These are phyloP conservation scores for Basipetospora sp. DNA, from an alignment of 2,329 filamentous ascomycete species.

Conservation along the genomic window DNA sequence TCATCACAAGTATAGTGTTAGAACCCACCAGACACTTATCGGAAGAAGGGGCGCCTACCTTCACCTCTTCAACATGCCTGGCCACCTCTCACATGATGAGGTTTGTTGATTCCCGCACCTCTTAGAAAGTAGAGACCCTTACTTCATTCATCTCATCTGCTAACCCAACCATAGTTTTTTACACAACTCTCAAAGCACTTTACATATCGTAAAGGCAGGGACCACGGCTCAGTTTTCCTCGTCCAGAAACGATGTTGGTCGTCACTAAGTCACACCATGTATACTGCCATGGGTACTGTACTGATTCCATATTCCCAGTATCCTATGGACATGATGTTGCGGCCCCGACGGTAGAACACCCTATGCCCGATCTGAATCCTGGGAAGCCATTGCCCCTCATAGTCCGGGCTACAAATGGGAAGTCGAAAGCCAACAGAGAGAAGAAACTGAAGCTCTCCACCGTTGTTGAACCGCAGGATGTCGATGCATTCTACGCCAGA, in stretches of 20 bases:
- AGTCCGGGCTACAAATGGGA: slow-evolving; percentile 73
- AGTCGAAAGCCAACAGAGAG: slow-evolving; percentile 40
- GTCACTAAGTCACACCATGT: background rate
- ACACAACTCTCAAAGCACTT: slow-evolving; percentile 39
- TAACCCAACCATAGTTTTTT: slow-evolving; percentile 16
- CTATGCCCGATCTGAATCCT: slow-evolving; percentile 45
- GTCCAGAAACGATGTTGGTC: slow-evolving; percentile 60
- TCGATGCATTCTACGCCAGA: slow-evolving; percentile 66
- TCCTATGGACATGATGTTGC: slow-evolving; percentile 29
- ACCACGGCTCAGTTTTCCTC: slow-evolving; percentile 60
- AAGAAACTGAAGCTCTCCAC: slow-evolving; percentile 66
- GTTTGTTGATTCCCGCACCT: slow-evolving; percentile 16
- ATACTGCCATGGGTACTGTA: background rate
- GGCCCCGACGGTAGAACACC: slow-evolving; percentile 29
- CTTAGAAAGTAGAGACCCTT: no score
- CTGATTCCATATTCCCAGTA: slow-evolving; percentile 19
- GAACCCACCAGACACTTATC: no score
- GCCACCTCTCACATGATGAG: slow-evolving; percentile 25
- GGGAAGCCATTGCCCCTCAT: slow-evolving; percentile 54
- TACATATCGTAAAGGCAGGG: slow-evolving; percentile 47
- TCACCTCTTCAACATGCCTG: slow-evolving; percentile 14
- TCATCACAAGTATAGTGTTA: no score
- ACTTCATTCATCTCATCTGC: background rate
- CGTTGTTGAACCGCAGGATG: slow-evolving; percentile 56
- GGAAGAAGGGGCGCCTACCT: no score